Base-by-base conservation (phyloP, 345 rosid genomes). In the Euphorbia lathyris region DNA sequence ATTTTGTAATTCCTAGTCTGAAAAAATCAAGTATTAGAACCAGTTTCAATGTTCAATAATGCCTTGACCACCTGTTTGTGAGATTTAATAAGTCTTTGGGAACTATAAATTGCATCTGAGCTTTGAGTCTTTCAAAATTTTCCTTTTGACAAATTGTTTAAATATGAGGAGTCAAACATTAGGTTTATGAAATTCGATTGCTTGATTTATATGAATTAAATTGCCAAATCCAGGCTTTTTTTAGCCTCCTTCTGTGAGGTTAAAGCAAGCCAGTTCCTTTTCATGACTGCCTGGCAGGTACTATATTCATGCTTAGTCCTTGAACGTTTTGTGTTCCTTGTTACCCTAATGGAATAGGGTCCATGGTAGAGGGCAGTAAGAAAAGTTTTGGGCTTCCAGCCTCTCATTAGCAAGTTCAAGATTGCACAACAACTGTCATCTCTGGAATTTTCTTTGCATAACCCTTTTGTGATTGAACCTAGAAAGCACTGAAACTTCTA, bases 371-470 rank as follows among this genome's bases (percentile, higher is more conserved):
- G 56, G 25, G 55, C 52, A 56, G 25, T 68, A 47, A 23, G 58
- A 7, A 40, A 59, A 58, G 72, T 58, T 65, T 57, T 69, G 53
- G 52, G 66, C 58, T 60, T 51, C 23, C 60, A 61, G 20, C 51
- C 34, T 68, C 48, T 55, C 29, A 23, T 59, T 26, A 36, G 42
- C 19, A 27, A 27, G 19, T 40, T 52, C 45, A 34, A 60, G 64
- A 60, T 23, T 60, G 17, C 45, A 34, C 64, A 60, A 19, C 40
- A 34, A n/a, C 45, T 20, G 38, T 23, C 62, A 58, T 58, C 38
- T 34, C 38, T 38, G 13, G 63, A 58, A 58, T 58, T 58, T 38
- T 58, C 63, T 60, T 60, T 42, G 19, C 43, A 60, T 19, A 17
- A 60, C 26, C 40, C 6, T 30, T 25, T 60, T 34, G 36, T 34